These are phyloP conservation scores for Amyloporia xantha DNA, from an alignment of 768 basidiomycete species.

Conservation along the genomic window DNA sequence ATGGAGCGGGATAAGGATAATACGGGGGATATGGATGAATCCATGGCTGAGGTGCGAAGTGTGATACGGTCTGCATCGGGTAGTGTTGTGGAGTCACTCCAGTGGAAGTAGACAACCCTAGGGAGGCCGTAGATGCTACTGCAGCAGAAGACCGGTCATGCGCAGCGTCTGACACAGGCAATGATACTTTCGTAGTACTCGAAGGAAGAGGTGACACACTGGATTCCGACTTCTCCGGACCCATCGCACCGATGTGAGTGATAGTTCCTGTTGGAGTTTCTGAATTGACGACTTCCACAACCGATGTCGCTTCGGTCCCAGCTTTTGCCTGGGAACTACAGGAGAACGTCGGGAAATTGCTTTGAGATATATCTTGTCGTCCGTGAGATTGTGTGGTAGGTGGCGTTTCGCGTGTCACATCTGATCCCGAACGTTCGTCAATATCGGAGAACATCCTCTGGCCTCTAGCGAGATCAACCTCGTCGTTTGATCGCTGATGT, in stretches of 20 bases:
- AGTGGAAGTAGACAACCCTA: slow-evolving; percentile 25
- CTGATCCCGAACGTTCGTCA: too few relatives aligned
- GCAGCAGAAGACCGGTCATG: slow-evolving; percentile 23
- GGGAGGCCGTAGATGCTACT: slow-evolving; percentile 29
- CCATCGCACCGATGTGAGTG: neutral
- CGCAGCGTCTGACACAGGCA: slow-evolving; percentile 18
- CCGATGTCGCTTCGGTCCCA: too few relatives aligned
- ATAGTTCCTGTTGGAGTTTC: neutral
- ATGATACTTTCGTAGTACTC: slow-evolving; percentile 8
- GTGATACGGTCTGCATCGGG: slow-evolving; percentile 27
- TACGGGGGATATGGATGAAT: slow-evolving; percentile 44
- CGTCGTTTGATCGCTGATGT: slow-evolving; percentile 18
- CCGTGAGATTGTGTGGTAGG: too few relatives aligned
- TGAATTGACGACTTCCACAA: too few relatives aligned
- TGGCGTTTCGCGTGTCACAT: too few relatives aligned
- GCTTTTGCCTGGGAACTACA: too few relatives aligned
- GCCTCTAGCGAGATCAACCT: slow-evolving; percentile 19
- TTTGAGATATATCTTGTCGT: too few relatives aligned
- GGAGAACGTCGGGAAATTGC: too few relatives aligned
- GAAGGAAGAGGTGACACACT: slow-evolving; percentile 9
- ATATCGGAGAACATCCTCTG: too few relatives aligned
- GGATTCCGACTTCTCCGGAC: neutral
- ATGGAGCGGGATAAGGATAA: slow-evolving; percentile 47
- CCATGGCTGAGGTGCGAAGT: slow-evolving; percentile 46
- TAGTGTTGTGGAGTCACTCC: slow-evolving; percentile 25